A percentile compares a stretch with the other conserved stretches of the same genome.
Evolutionary conservation across 768 basidiomycete species (phyloP).

Genomic region (Serendipita indica): DNA sequence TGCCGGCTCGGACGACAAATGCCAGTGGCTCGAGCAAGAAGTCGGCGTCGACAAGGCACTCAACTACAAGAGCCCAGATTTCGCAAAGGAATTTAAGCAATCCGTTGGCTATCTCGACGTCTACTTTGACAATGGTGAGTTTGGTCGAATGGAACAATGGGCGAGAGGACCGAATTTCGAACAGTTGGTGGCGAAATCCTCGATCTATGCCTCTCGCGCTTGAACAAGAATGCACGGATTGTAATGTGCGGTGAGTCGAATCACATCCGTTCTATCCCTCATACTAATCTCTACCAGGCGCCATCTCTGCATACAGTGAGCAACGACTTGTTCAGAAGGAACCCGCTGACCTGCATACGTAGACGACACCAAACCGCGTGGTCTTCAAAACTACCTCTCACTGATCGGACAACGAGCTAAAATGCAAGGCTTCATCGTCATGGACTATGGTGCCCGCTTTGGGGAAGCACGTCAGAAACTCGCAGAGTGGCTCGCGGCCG

Average conservation of each 20-base stretch:
- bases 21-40: constrained; percentile 69
- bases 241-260: constrained; percentile 60
- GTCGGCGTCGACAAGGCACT: constrained; percentile 69
- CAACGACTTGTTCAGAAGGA: constrained; percentile 8
- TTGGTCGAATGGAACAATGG: not conserved
- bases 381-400: constrained; percentile 48
- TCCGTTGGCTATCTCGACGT: constrained; percentile 64
- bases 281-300: constrained; percentile 31
- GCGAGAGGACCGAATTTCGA: not conserved
- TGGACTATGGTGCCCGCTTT: constrained; percentile 58
- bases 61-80: constrained; percentile 73
- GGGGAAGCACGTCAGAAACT: constrained; percentile 44
- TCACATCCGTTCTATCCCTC: not conserved
- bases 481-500: constrained; percentile 40
- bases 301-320: constrained; percentile 74
- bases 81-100: constrained; percentile 55
- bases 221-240: constrained; percentile 68
- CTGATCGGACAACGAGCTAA: constrained; percentile 66
- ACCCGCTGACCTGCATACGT: not conserved
- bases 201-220: constrained; percentile 54
- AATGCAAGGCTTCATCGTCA: constrained; percentile 75
- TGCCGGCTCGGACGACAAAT: constrained; percentile 74
- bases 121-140: constrained; percentile 65
- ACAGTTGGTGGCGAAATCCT: constrained; percentile 52
- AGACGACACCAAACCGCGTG: constrained; percentile 48